Base-by-base conservation (phyloP, 345 rosid genomes). In the Salix dunnii region DNA sequence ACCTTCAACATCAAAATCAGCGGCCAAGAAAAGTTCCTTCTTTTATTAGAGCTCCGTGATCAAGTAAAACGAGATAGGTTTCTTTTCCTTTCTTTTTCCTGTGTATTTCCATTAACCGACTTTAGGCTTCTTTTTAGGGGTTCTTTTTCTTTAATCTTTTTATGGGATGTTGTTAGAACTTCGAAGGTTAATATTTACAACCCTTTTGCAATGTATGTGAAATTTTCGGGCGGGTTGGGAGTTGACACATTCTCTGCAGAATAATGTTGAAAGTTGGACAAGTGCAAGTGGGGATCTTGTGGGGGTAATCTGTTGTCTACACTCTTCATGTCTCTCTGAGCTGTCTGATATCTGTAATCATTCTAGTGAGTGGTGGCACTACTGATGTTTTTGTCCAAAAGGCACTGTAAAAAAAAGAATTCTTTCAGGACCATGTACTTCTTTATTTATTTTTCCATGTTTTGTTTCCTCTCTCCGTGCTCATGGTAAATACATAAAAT, bases 331-430 rank as follows among this genome's bases (percentile, higher is more conserved):
- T 83, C 82, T 82, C 77, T 73, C 81, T 80, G 51, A 27, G 79
- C 80, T 86, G 84, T 78, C 86, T 83, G 72, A 64, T 72, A 60
- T 79, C 51, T 83, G 82, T 79, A 82, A 83, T 83, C 86, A 82
- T 82, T 84, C 85, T 49, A 33, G 40, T 65, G 74, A 78, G 73
- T 82, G 75, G 77, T 62, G 80, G 63, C 71, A 76, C 79, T 20
- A 63, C 83, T 82, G 40, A 72, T 82, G 68, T 75, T 62, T 77
- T 72, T 73, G 66, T 72, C 68, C 61, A 72, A 31, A 55, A 28
- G 65, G 38, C 79, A 74, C 78, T 58, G 77, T 67, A n/a, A 42
- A 78, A 35, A 35, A 71, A 43, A 64, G 55, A 68, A 38, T 35
- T 64, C n/a, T 55, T 77, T 79, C 40, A 70, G 43, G 46, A 72